These are phyloP conservation scores for Letharia lupina DNA, from an alignment of 495 filamentous ascomycete species.

Conservation along the genomic window DNA sequence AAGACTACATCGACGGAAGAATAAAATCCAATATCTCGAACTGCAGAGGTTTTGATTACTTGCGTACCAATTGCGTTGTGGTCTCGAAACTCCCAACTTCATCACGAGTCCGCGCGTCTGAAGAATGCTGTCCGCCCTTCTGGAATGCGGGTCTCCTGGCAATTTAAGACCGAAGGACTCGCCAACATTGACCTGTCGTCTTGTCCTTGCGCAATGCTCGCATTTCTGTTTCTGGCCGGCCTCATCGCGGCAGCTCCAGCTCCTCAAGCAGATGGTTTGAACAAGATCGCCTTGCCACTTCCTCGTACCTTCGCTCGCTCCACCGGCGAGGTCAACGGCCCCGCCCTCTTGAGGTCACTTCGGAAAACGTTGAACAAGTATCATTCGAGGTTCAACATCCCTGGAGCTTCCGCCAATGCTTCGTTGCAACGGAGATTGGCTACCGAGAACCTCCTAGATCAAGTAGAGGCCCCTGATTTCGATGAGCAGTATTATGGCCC, in stretches of 20 bases:
- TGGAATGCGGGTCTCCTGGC: background rate
- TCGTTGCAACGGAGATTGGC: background rate
- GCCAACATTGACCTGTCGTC: background rate
- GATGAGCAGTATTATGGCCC: background rate
- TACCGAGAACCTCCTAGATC: background rate
- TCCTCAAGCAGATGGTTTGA: background rate
- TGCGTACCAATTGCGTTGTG: too few species aligned
- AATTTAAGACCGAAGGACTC: background rate
- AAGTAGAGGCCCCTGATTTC: background rate
- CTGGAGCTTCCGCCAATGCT: background rate
- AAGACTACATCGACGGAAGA: background rate
- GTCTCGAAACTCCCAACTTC: too few species aligned
- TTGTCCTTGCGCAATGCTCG: background rate
- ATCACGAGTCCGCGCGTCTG: background rate
- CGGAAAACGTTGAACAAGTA: background rate
- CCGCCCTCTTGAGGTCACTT: background rate
- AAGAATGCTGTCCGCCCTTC: background rate
- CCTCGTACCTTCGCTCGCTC: background rate
- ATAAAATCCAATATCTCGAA: background rate
- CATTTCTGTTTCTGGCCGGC: background rate
- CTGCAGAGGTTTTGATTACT: too few species aligned
- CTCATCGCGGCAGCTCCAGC: background rate
- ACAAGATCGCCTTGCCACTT: slow-evolving; percentile 11
- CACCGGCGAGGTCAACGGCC: slow-evolving; percentile 3
- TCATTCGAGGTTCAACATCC: background rate